Evolutionary conservation across 208 protist species (phyloP), one percentile per base, ranked within the genome.

Genomic region (Trypanosoma melophagium): DNA sequence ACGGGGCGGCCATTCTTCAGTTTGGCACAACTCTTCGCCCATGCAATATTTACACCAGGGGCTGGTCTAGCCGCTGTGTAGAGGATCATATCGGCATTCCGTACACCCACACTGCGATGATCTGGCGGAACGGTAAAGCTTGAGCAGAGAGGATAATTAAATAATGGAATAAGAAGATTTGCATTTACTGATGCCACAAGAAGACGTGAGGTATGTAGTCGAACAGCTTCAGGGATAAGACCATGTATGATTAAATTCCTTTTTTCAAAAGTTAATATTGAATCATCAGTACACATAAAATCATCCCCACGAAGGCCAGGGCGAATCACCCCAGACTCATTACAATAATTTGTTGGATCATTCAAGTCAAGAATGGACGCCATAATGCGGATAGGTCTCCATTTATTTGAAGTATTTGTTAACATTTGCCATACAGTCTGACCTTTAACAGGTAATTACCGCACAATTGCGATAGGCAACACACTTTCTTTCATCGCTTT

Each of bases 1-100:
- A 69, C 24, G 2, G 79, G 72, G 14, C 79, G 79, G 0, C 66
- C 61, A 28, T 47, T 38, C 2, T 5, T 16, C 16, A 71, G 35
- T 21, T 19, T 54, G 12, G 87, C 74, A 79, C 86, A 93, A 47
- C 13, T 47, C 9, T n/a, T 17, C 3, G 42, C 42, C 42, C 42
- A 47, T 14, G 42, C 7, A 35, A 35, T 5, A 35, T 35, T 5
- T 35, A 35, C 28, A 35, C 28, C 28, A 7, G 7, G 4, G 0
- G 71, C 74, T 8, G 79, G 80, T 10, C 53, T 82, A 2, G 81
- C 72, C 3, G 77, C 41, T 7, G 88, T 66, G 63, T 91, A 92
- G n/a, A 95, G 5, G n/a, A 89, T 41, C 49, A 87, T 84, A 68
- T 95, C 86, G n/a, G 58, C 52, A 56, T 73, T 59, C 16, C 21